These are phyloP conservation scores for Verbascum thapsus DNA, from an alignment of 257 asterid genomes.

Conservation along the genomic window DNA sequence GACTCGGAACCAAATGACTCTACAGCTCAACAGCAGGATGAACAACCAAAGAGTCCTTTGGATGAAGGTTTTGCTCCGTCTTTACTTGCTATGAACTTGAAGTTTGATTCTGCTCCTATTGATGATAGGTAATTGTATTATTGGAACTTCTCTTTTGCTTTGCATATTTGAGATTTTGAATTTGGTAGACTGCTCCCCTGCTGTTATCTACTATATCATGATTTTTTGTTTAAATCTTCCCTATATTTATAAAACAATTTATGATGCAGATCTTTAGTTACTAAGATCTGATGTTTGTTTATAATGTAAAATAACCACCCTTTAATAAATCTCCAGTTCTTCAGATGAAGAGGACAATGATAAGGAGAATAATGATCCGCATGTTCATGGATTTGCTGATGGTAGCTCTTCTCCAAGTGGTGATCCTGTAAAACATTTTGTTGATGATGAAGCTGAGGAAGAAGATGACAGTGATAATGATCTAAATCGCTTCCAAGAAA, in stretches of 20 bases:
- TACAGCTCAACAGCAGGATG: slow-evolving; percentile 40
- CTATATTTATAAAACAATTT: slow-evolving; percentile 14
- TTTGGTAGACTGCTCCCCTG: slow-evolving; percentile 18
- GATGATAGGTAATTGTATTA: slow-evolving; percentile 61
- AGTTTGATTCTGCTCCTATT: slow-evolving; percentile 71
- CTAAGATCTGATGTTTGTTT: slow-evolving; percentile 4
- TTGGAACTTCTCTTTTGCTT: slow-evolving; percentile 1
- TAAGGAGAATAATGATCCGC: slow-evolving; percentile 66
- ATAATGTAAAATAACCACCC: slow-evolving; percentile 8
- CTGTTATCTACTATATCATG: not conserved
- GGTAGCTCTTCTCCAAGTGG: slow-evolving; percentile 47
- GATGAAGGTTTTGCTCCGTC: slow-evolving; percentile 71
- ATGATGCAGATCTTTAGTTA: slow-evolving; percentile 5
- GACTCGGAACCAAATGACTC: slow-evolving; percentile 52
- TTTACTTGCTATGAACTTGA: slow-evolving; percentile 62
- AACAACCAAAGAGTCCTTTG: slow-evolving; percentile 41
- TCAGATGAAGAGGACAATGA: slow-evolving; percentile 79
- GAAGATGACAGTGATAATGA: slow-evolving; percentile 87
- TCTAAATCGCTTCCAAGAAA: slow-evolving; percentile 49
- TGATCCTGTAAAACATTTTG: slow-evolving; percentile 71
- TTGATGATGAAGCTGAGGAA: slow-evolving; percentile 97
- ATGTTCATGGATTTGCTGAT: slow-evolving; percentile 33
- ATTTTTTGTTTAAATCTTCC: slow-evolving; percentile 10
- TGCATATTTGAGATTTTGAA: slow-evolving; percentile 10
- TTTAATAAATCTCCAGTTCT: slow-evolving; percentile 57